Conservation (phyloP, 163 green algal species). For the Scenedesmus sp. region DNA sequence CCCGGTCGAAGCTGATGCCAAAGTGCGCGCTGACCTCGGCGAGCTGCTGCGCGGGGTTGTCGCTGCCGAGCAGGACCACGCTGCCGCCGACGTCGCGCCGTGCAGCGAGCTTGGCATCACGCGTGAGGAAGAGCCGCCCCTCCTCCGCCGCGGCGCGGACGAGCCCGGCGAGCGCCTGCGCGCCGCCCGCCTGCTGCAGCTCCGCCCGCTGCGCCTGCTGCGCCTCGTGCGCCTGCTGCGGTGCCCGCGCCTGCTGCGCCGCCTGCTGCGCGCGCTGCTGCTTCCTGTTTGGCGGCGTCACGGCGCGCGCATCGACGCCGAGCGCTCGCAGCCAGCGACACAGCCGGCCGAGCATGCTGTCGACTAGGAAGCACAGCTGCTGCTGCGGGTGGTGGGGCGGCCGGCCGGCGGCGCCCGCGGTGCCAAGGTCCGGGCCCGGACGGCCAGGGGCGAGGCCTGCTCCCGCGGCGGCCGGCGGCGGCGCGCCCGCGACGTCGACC, state of each 20-base stretch:
- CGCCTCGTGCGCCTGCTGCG: neutral
- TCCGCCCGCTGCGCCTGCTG: neutral
- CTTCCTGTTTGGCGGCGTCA: slow-evolving; percentile 23
- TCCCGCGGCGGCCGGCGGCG: neutral
- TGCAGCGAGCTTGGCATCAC: slow-evolving; percentile 51
- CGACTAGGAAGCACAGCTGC: slow-evolving; percentile 59
- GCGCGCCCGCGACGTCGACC: slow-evolving; percentile 27
- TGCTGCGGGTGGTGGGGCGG: too few species aligned
- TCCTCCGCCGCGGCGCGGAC: neutral
- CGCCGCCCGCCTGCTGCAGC: neutral
- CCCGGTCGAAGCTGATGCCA: slow-evolving; percentile 50
- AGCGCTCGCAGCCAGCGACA: slow-evolving; percentile 60
- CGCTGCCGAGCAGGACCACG: slow-evolving; percentile 52
- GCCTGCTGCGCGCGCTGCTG: slow-evolving; percentile 3
- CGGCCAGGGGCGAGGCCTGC: neutral
- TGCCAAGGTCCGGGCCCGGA: neutral
- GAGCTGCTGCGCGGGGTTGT: slow-evolving; percentile 54
- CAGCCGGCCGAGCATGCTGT: slow-evolving; percentile 64
- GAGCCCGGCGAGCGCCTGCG: neutral
- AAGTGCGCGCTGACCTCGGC: slow-evolving; percentile 56
- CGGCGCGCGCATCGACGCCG: slow-evolving; percentile 53
- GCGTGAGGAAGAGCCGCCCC: slow-evolving; percentile 62
- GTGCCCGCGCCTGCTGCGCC: slow-evolving; percentile 16
- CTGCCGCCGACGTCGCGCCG: slow-evolving; percentile 44
- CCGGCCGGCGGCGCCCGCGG: neutral